These are phyloP conservation scores for Polyplosphaeria fusca DNA, from an alignment of 495 filamentous ascomycete genomes.

Conservation along the genomic window DNA sequence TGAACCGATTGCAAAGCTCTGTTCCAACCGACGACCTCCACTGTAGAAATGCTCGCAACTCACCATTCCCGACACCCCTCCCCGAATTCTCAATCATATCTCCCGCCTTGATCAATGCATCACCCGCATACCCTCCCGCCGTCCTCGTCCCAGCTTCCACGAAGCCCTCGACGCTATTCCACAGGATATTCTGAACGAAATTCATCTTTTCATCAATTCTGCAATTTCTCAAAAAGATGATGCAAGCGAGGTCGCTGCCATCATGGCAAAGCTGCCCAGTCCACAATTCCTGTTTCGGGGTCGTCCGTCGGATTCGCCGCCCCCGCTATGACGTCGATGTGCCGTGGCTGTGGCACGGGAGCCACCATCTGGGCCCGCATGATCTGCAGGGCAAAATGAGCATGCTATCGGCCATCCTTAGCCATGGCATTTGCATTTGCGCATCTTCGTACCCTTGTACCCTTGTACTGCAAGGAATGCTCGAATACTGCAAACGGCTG, in stretches of 20 bases:
- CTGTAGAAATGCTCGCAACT: neutral
- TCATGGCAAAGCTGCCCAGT: neutral
- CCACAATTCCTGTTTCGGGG: neutral
- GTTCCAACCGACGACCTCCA: no score
- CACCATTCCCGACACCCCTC: conserved; percentile 25
- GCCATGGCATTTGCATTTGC: no score
- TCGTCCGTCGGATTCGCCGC: neutral
- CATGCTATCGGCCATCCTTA: neutral
- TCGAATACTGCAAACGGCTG: no score
- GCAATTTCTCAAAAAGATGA: neutral
- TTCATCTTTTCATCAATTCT: neutral
- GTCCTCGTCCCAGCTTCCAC: conserved; percentile 30
- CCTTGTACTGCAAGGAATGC: neutral
- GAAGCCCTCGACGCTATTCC: conserved; percentile 31
- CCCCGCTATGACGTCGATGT: conserved; percentile 11
- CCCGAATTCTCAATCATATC: conserved; percentile 29
- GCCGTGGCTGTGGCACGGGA: neutral
- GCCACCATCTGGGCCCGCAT: neutral
- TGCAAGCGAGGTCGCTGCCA: neutral
- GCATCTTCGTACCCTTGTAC: neutral
- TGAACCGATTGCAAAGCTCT: no score
- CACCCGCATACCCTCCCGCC: conserved; percentile 31
- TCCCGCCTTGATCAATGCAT: conserved; percentile 32
- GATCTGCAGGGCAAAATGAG: conserved; percentile 1
- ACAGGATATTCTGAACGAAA: conserved; percentile 31